These are phyloP conservation scores for Ophiostoma australiae DNA, from an alignment of 2,329 filamentous ascomycete genomes.

Conservation along the genomic window DNA sequence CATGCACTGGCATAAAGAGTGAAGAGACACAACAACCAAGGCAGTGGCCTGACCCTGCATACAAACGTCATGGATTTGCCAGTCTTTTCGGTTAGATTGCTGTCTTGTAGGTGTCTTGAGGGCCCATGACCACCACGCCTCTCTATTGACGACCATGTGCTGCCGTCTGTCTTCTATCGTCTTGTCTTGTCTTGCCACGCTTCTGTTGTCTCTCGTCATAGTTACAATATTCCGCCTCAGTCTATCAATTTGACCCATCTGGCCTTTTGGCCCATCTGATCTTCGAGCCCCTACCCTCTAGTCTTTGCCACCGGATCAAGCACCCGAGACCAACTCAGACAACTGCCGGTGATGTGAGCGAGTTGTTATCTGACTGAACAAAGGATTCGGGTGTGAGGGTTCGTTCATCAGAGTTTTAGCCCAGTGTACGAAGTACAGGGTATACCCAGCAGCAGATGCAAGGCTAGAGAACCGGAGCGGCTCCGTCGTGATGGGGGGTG, in stretches of 20 bases:
- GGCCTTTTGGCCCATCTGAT: not conserved
- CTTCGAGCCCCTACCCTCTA: not conserved
- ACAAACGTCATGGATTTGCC: not conserved
- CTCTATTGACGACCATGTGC: not conserved
- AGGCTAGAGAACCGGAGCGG: not conserved
- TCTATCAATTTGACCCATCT: not conserved
- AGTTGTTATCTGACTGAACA: slow-evolving; percentile 8
- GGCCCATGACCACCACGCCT: not conserved
- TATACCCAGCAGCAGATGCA: not conserved
- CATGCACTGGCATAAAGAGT: not conserved
- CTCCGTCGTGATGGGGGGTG: not conserved
- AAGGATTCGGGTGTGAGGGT: not conserved
- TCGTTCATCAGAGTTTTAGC: not conserved
- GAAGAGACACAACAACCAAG: not conserved
- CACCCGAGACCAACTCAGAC: not conserved
- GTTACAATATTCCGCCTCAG: no score
- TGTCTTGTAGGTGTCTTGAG: not conserved
- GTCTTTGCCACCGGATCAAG: slow-evolving; percentile 1
- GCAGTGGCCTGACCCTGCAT: not conserved
- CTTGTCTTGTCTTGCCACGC: not conserved
- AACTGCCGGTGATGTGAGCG: slow-evolving; percentile 1
- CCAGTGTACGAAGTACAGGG: not conserved
- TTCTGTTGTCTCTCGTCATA: not conserved
- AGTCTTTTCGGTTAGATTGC: not conserved
- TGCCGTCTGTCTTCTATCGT: not conserved